A percentile compares a stretch with the other conserved stretches of the same genome.
Conservation (phyloP, 306 rosid species). For the Luffa acutangula region DNA sequence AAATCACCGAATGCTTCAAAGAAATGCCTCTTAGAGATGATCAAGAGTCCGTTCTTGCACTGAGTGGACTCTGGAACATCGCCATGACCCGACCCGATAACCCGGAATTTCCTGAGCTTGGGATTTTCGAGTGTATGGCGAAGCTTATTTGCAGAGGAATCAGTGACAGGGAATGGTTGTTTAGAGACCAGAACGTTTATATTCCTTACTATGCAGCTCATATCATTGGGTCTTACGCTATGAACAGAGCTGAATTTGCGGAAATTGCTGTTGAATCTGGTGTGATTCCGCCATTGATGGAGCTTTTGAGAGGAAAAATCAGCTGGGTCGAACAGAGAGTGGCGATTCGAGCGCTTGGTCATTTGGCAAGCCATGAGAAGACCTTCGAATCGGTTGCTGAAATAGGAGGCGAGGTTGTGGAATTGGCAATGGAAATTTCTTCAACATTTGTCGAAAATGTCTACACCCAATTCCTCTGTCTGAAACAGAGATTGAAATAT, state of each 20-base stretch:
- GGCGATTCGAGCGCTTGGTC: conserved; percentile 57
- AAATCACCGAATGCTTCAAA: conserved; percentile 32
- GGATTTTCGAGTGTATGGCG: conserved; percentile 52
- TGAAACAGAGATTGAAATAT: conserved; percentile 37
- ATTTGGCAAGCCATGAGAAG: conserved; percentile 39
- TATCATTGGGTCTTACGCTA: conserved; percentile 53
- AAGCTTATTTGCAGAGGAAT: conserved; percentile 40
- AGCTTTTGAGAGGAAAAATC: conserved; percentile 46
- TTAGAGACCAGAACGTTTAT: conserved; percentile 39
- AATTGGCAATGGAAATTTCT: conserved; percentile 31
- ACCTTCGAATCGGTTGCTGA: conserved; percentile 31
- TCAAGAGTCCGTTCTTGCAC: conserved; percentile 35
- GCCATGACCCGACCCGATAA: conserved; percentile 46
- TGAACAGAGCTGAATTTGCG: conserved; percentile 39
- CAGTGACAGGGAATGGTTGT: conserved; percentile 36
- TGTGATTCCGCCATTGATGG: conserved; percentile 36
- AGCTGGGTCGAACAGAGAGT: conserved; percentile 74
- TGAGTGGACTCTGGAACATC: conserved; percentile 49
- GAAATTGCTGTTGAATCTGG: conserved; percentile 35
- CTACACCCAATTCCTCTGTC: conserved; percentile 26
- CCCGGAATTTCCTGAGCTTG: conserved; percentile 55
- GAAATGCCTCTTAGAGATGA: conserved; percentile 36
- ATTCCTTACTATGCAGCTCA: conserved; percentile 72
- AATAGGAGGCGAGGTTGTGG: conserved; percentile 30
- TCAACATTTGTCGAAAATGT: conserved; percentile 32